These are phyloP conservation scores for Fusarium nematophilum DNA, from an alignment of 2,329 filamentous ascomycete genomes.

Conservation along the genomic window DNA sequence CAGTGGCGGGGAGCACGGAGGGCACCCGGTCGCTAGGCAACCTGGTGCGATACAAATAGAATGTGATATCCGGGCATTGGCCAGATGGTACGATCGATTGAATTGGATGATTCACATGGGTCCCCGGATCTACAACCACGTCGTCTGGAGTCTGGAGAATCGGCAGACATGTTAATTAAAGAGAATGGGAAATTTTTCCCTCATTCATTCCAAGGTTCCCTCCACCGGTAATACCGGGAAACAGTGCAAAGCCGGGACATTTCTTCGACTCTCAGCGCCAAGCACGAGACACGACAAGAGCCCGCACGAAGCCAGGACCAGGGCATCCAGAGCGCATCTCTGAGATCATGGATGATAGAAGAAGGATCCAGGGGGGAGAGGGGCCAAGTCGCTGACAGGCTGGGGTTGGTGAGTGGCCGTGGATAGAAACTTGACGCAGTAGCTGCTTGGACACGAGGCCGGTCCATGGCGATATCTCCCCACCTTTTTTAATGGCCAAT, in stretches of 20 bases:
- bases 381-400: conserved; percentile 12
- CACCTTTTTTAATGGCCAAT: conserved; percentile 8
- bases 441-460: conserved; percentile 15
- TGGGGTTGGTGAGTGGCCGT: conserved; percentile 5
- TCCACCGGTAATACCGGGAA: conserved; percentile 12
- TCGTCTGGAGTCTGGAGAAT: conserved; percentile 21
- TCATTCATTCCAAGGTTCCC: not conserved
- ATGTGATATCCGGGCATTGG: conserved; percentile 5
- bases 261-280: conserved; percentile 11
- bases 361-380: conserved; percentile 14
- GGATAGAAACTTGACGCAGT: conserved; percentile 21
- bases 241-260: conserved; percentile 18
- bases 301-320: conserved; percentile 18
- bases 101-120: conserved; percentile 37
- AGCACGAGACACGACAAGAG: conserved; percentile 23
- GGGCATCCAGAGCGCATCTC: conserved; percentile 20
- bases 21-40: conserved; percentile 21
- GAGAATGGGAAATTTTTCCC: not conserved
- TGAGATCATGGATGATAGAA: conserved; percentile 20
- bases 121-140: conserved; percentile 37
- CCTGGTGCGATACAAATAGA: conserved; percentile 19
- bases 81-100: conserved; percentile 36
- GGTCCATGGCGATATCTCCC: conserved; percentile 19
- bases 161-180: conserved; percentile 17
- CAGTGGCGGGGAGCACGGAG: conserved; percentile 30